Percentiles rank a stretch among this genome's conserved stretches.
Conservation (phyloP, 768 basidiomycete genomes). For the Mycena alexandri region DNA sequence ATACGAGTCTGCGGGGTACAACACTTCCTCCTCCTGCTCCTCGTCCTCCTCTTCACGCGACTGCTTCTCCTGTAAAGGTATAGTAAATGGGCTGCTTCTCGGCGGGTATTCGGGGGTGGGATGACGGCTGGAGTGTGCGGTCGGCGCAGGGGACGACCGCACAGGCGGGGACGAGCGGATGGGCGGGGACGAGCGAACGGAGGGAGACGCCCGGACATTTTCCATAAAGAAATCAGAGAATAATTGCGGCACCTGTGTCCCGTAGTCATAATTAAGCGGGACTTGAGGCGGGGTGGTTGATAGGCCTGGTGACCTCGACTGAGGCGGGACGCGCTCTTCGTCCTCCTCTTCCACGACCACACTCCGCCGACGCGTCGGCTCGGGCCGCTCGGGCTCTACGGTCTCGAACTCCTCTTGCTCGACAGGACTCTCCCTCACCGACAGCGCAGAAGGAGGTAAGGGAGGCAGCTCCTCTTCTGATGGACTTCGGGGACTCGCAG, state of each 20-base stretch:
- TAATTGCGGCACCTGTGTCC: slow-evolving; percentile 5
- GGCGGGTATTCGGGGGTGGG: slow-evolving; percentile 71
- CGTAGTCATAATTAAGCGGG: slow-evolving; percentile 50
- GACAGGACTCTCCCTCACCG: slow-evolving; percentile 34
- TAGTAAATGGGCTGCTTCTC: slow-evolving; percentile 79
- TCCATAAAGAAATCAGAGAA: slow-evolving; percentile 26
- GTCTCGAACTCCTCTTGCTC: slow-evolving; percentile 37
- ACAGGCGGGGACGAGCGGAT: slow-evolving; percentile 16
- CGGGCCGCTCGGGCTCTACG: slow-evolving; percentile 48
- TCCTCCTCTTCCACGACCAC: slow-evolving; percentile 81
- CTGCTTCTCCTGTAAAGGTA: slow-evolving; percentile 74
- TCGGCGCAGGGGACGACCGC: background rate
- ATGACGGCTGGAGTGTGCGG: slow-evolving; percentile 36
- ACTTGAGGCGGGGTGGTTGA: slow-evolving; percentile 60
- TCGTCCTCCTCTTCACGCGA: slow-evolving; percentile 73
- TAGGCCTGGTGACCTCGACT: slow-evolving; percentile 55
- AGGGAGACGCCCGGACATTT: slow-evolving; percentile 20
- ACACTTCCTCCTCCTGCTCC: slow-evolving; percentile 77
- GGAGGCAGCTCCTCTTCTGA: slow-evolving; percentile 35
- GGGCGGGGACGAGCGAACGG: slow-evolving; percentile 1
- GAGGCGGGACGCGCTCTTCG: slow-evolving; percentile 62
- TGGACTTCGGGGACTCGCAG: slow-evolving; percentile 48
- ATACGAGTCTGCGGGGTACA: slow-evolving; percentile 70
- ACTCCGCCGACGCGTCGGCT: slow-evolving; percentile 66
- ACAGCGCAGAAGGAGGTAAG: slow-evolving; percentile 3